These are phyloP conservation scores for Ogataea degrootiae DNA, from an alignment of 805 yeast genomes.

Conservation along the genomic window DNA sequence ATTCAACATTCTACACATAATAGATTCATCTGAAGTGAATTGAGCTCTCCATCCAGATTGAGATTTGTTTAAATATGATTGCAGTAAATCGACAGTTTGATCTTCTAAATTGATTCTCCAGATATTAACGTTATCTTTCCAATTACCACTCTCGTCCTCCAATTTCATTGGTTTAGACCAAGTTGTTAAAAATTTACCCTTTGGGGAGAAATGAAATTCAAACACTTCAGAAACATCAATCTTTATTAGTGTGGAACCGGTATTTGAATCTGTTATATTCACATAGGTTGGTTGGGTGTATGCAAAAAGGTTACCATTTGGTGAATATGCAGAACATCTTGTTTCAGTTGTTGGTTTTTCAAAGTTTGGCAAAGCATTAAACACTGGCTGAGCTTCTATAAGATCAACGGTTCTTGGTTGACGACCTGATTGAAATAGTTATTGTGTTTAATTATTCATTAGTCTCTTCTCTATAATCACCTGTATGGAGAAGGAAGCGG, in stretches of 20 bases:
- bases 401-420: conserved; percentile 53
- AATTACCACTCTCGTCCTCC: conserved; percentile 65
- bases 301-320: conserved; percentile 65
- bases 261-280: conserved; percentile 49
- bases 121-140: conserved; percentile 74
- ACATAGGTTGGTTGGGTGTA: conserved; percentile 65
- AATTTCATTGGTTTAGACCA: conserved; percentile 82
- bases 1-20: conserved; percentile 51
- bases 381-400: conserved; percentile 43
- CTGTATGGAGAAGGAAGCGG: no score
- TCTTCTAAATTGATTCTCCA: conserved; percentile 46
- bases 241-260: conserved; percentile 41
- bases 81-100: conserved; percentile 17
- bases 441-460: no score
- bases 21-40: conserved; percentile 74
- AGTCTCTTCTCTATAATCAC: no score
- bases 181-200: conserved; percentile 73
- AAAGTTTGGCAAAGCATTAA: conserved; percentile 27
- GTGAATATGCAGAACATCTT: conserved; percentile 61
- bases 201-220: conserved; percentile 85
- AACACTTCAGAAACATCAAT: conserved; percentile 63
- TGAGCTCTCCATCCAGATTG: conserved; percentile 94
- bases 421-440: conserved; percentile 37
- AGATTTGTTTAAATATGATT: conserved; percentile 67
- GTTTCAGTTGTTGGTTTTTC: conserved; percentile 39